Evolutionary conservation across 768 basidiomycete genomes (phyloP).

Genomic region (Naematelia aurantialba): DNA sequence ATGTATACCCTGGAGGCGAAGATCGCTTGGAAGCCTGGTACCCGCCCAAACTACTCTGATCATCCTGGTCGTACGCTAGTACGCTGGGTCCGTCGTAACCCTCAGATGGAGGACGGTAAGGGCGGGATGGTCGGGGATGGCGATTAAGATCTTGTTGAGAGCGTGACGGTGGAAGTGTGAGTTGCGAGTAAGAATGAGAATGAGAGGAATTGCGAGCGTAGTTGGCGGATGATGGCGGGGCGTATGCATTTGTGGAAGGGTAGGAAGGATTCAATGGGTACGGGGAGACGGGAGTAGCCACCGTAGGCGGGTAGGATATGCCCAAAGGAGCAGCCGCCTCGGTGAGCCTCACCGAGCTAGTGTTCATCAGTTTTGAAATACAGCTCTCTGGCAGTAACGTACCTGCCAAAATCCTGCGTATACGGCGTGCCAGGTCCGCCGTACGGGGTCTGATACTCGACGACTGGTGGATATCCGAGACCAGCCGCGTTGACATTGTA

Average conservation of each 20-base stretch:
- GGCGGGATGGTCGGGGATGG: background rate
- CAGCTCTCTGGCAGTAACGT: background rate
- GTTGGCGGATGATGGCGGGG: background rate
- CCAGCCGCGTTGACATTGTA: constrained; percentile 8
- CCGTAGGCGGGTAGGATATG: constrained; percentile 37
- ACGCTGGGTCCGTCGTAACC: background rate
- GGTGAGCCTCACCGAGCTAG: constrained; percentile 32
- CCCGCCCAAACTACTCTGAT: background rate
- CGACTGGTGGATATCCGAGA: constrained; percentile 24
- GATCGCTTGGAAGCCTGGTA: background rate
- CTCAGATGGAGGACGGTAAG: background rate
- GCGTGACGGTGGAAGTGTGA: background rate
- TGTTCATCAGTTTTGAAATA: background rate
- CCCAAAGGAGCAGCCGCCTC: constrained; percentile 34
- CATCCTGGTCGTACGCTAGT: background rate
- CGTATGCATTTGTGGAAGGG: background rate
- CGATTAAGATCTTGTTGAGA: background rate
- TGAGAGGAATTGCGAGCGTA: background rate
- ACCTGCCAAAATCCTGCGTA: background rate
- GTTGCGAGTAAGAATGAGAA: background rate
- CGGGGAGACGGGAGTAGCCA: constrained; percentile 5
- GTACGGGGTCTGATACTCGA: constrained; percentile 18
- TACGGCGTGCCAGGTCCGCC: background rate
- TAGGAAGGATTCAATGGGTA: background rate
- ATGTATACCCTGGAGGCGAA: background rate